Evolutionary conservation across 257 asterid species (phyloP), one percentile per base, ranked within the genome.

Genomic region (Solanum ahanhuiri): DNA sequence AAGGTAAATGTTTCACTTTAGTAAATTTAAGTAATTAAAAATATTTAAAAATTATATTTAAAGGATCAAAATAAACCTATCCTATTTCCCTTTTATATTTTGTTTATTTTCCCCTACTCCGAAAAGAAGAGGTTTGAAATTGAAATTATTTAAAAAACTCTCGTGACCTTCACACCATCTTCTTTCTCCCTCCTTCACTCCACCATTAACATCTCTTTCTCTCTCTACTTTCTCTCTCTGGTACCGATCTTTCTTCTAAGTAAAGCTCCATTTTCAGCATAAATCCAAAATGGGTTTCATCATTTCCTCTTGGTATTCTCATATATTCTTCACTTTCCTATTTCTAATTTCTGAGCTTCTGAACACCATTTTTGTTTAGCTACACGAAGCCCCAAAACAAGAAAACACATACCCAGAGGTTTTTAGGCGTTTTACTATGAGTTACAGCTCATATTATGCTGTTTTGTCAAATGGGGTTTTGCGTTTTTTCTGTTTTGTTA

Each of bases 141-240:
- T 79, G 83, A 87, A 89, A 87, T 85, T 86, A 72, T 83, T 92
- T 91, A 90, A 93, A 89, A 90, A 60, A 67, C 90, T 87, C 98
- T 90, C 94, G 98, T 93, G 96, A 93, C 93, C 90, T 87, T 90
- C 92, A 58, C 91, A 69, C 51, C 87, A 83, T 87, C 90, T 84
- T 69, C 91, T 87, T 88, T 91, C 98, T 92, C 95, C 94, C 94
- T 90, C 95, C 94, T 87, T 84, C 91, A 85, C 92, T 91, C 94
- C 86, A 71, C 72, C 82, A 34, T 82, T 54, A 41, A 37, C 69
- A 11, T 51, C 81, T 51, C 75, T 75, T 60, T 8, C 43, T 86
- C 63, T 84, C 57, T 86, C 82, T 88, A 73, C 84, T 86, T 88
- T 86, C 91, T 83, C 90, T 88, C 83, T 84, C 90, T 87, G 86